Evolutionary conservation across 2,329 filamentous ascomycete species (phyloP).

Genomic region (Ophiostoma novo-ulmi): DNA sequence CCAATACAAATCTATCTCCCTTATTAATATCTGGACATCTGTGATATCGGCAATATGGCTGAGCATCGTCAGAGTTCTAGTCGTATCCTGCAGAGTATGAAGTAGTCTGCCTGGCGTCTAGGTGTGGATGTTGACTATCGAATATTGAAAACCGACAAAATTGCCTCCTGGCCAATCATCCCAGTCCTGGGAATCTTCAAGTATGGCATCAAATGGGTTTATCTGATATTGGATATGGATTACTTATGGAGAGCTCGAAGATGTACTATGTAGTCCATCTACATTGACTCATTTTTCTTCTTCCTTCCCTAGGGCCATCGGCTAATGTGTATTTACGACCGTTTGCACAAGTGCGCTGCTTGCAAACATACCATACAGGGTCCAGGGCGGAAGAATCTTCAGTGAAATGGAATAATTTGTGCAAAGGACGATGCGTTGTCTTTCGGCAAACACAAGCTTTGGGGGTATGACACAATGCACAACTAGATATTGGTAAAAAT

Average conservation of each 20-base stretch:
- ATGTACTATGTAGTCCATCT: neutral
- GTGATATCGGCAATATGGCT: slow-evolving; percentile 1
- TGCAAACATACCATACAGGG: neutral
- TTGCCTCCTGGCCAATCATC: neutral
- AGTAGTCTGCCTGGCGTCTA: neutral
- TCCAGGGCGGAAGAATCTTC: slow-evolving; percentile 9
- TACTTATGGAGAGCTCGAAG: neutral
- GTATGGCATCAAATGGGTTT: neutral
- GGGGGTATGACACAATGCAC: neutral
- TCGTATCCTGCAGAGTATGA: neutral
- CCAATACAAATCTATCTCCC: neutral
- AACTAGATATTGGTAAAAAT: neutral
- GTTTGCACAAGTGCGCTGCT: neutral
- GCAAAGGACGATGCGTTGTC: neutral
- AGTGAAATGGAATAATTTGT: slow-evolving; percentile 1
- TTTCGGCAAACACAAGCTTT: slow-evolving; percentile 2
- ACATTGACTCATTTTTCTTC: neutral
- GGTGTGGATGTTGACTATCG: neutral
- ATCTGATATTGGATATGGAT: neutral
- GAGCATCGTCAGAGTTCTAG: neutral
- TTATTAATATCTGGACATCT: slow-evolving; percentile 1
- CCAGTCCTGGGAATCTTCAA: neutral
- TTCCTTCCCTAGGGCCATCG: slow-evolving; percentile 1
- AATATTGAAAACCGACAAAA: neutral
- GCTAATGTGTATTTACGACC: neutral